phyloP scores from a whole-genome alignment of 352 stramenopile species.

The Phytophthora pseudosyringae region DNA sequence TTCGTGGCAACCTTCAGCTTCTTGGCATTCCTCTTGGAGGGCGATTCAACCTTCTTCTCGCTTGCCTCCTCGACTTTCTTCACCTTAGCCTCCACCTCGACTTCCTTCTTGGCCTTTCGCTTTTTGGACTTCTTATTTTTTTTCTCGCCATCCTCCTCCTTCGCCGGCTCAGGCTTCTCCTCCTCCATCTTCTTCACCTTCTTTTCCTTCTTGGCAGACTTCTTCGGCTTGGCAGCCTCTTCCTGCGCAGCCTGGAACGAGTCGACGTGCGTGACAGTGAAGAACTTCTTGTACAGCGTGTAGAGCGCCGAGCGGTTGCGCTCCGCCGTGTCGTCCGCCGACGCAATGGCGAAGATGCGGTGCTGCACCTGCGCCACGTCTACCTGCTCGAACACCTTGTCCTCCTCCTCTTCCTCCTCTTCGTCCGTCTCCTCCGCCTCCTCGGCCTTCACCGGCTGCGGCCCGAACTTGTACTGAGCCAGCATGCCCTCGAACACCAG shows the following conservation, averaged over 20 bases:
- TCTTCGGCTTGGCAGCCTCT: constrained; percentile 39
- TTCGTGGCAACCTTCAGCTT: constrained; percentile 44
- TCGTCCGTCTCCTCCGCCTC: constrained; percentile 51
- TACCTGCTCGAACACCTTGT: constrained; percentile 71
- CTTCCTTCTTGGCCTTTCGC: constrained; percentile 39
- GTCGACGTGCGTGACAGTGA: constrained; percentile 71
- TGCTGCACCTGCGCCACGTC: constrained; percentile 76
- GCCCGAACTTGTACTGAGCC: constrained; percentile 70
- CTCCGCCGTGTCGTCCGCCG: constrained; percentile 76
- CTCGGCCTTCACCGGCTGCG: constrained; percentile 48
- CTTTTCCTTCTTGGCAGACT: constrained; percentile 35
- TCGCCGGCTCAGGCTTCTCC: constrained; percentile 20
- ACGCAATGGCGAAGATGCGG: constrained; percentile 80
- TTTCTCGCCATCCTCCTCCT: constrained; percentile 21
- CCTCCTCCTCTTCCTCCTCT: constrained; percentile 54
- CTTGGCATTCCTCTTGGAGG: constrained; percentile 46
- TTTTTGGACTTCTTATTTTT: constrained; percentile 60
- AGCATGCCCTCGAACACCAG: constrained; percentile 79
- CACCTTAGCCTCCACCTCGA: constrained; percentile 21
- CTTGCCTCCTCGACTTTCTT: constrained; percentile 43
- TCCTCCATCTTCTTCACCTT: constrained; percentile 36
- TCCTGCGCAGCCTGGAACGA: constrained; percentile 69
- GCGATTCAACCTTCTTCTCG: constrained; percentile 11
- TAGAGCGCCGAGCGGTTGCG: constrained; percentile 83
- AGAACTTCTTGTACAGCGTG: constrained; percentile 82